These are phyloP conservation scores for Silene noctiflora DNA, from an alignment of 179 eudicot genomes.

Conservation along the genomic window DNA sequence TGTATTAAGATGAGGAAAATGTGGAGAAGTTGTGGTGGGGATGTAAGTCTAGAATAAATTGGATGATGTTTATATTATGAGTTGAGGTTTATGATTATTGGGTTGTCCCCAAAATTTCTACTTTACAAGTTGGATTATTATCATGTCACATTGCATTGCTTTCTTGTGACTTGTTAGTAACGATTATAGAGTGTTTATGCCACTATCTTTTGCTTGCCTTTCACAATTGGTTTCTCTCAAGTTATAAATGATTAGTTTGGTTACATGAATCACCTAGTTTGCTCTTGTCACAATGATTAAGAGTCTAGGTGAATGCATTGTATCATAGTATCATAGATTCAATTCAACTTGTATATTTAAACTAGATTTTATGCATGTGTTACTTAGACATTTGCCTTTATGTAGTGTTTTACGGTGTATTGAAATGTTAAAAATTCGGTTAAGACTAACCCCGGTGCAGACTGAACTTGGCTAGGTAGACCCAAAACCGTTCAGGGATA, in stretches of 20 bases:
- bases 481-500: no score
- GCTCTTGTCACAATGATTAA: neutral
- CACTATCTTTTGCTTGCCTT: constrained; percentile 26
- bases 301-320: no score
- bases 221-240: constrained; percentile 12
- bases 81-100: constrained; percentile 10
- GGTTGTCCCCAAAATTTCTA: neutral
- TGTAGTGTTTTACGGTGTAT: no score
- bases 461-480: no score
- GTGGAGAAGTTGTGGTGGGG: constrained; percentile 23
- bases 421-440: no score
- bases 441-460: no score
- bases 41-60: constrained; percentile 2
- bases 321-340: no score
- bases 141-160: constrained; percentile 23
- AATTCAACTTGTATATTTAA: no score
- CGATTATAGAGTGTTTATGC: neutral
- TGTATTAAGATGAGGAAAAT: constrained; percentile 1
- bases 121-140: constrained; percentile 28
- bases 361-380: no score
- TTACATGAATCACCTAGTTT: neutral
- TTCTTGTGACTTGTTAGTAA: neutral
- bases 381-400: no score
- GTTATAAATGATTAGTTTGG: neutral
- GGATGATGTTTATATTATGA: constrained; percentile 21